Conservation (phyloP, 1,139 yeast genomes). For the Hemisphaericaspora xylanilytica region DNA sequence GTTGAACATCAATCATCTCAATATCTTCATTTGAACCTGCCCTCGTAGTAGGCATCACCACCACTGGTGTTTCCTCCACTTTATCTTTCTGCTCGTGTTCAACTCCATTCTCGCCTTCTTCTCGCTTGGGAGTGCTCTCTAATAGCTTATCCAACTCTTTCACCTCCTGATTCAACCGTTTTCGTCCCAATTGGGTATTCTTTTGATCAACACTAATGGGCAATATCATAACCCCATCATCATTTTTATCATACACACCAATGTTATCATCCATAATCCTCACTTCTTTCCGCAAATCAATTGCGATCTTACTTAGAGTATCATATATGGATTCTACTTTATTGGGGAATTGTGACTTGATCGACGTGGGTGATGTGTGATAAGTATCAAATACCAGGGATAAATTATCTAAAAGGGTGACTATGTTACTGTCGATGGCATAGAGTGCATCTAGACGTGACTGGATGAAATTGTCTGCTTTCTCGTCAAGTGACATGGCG, state of each 20-base stretch:
- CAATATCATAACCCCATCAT: slow-evolving; percentile 50
- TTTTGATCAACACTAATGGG: slow-evolving; percentile 64
- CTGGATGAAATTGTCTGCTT: slow-evolving; percentile 35
- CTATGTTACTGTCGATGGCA: slow-evolving; percentile 44
- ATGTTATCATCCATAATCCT: slow-evolving; percentile 57
- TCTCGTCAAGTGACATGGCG: slow-evolving; percentile 13
- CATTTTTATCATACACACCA: slow-evolving; percentile 44
- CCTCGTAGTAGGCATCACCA: too few species aligned
- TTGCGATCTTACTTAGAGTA: slow-evolving; percentile 40
- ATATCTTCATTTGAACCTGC: neutral
- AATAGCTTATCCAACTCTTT: slow-evolving; percentile 25
- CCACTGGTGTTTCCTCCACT: too few species aligned
- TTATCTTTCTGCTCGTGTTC: neutral
- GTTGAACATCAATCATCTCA: neutral
- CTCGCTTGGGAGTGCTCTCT: slow-evolving; percentile 12
- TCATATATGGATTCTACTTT: slow-evolving; percentile 36
- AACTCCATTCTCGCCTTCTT: neutral
- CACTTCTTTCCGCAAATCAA: slow-evolving; percentile 54
- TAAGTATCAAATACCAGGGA: slow-evolving; percentile 42
- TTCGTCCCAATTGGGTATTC: slow-evolving; percentile 55
- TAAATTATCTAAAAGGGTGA: slow-evolving; percentile 40
- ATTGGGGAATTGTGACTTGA: slow-evolving; percentile 24
- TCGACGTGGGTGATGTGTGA: slow-evolving; percentile 18
- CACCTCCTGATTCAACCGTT: slow-evolving; percentile 42
- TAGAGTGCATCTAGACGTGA: slow-evolving; percentile 45